Base-by-base conservation (phyloP, 140 eudicot species). In the Oenanthe javanica region DNA sequence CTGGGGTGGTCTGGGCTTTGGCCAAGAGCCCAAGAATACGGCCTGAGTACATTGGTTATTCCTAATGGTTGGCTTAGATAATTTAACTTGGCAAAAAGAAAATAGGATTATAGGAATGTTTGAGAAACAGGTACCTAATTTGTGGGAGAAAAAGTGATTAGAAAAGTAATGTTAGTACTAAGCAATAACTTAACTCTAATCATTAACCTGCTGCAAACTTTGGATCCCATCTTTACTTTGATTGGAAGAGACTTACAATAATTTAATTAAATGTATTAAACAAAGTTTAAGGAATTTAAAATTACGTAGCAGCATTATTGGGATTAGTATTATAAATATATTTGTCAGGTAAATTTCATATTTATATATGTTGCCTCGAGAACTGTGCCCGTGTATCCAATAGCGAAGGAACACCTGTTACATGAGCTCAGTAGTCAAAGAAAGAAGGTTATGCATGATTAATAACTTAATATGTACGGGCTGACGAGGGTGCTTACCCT, bases 191-290 rank as follows among this genome's bases (percentile, higher is more conserved):
- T 4, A 67, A 31, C 46, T 31, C 46, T 21, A 67, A 31, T 67
- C n/a, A 67, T 67, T 61, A 61, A 61, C 70, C 70, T 61, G 31
- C 70, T 23, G 70, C 70, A 31, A 57, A 67, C 73, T 67, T 67
- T 67, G 73, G 73, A 67, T 67, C 46, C 73, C 45, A 25, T 67
- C 46, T 5, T 19, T 12, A 14, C 5, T 67, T 67, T 61, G 38
- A 61, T 61, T 61, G 70, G 70, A 61, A 15, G 70, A 61, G 70
- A 23, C 70, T 67, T 13, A 12, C 11, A 67, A 12, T 67, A 27
- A 27, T 27, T 27, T 67, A 31, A 27, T 31, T 1, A 25, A 7
- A 14, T 5, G 19, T 3, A 25, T 13, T 5, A 14, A 25, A 67
- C 45, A 67, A 67, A 67, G 45, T 21, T 59, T 1, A 61, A 5